These are phyloP conservation scores for Sclerotinia trifoliorum DNA, from an alignment of 2,329 filamentous ascomycete species.

Conservation along the genomic window DNA sequence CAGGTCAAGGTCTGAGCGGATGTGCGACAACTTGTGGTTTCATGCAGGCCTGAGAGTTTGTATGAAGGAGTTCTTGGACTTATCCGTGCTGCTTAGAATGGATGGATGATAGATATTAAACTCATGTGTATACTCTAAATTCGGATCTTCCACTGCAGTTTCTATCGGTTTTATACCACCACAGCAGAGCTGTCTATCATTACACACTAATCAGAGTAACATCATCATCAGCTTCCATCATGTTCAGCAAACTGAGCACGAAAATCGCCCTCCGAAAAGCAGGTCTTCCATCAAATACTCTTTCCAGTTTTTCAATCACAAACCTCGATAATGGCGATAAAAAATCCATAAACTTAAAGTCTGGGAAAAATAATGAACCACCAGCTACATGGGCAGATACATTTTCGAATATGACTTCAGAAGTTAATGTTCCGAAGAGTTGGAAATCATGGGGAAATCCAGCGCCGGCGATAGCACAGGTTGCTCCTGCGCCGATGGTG, in stretches of 20 bases:
- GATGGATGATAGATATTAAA: not conserved
- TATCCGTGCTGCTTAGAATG: not conserved
- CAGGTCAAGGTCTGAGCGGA: conserved; percentile 16
- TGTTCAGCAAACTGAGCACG: conserved; percentile 39
- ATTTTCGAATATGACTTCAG: conserved; percentile 32
- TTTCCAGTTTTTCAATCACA: conserved; percentile 26
- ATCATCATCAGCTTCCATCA: conserved; percentile 20
- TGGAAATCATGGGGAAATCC: conserved; percentile 38
- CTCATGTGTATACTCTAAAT: not conserved
- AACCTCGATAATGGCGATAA: conserved; percentile 18
- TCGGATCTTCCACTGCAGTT: not conserved
- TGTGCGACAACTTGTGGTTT: conserved; percentile 18
- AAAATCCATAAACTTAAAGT: conserved; percentile 27
- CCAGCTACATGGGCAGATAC: conserved; percentile 34
- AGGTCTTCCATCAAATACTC: conserved; percentile 35
- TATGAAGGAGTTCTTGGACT: not conserved
- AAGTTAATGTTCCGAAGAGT: conserved; percentile 32
- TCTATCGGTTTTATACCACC: not conserved
- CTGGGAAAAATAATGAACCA: conserved; percentile 19
- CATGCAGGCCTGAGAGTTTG: conserved; percentile 11
- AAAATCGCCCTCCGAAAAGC: conserved; percentile 39
- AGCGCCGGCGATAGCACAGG: conserved; percentile 33
- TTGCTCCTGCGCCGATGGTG: conserved; percentile 31
- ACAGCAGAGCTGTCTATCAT: not conserved
- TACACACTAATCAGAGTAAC: not conserved